These are phyloP conservation scores for Pelagophyceae sp. DNA, from an alignment of 352 stramenopile species.

Conservation along the genomic window DNA sequence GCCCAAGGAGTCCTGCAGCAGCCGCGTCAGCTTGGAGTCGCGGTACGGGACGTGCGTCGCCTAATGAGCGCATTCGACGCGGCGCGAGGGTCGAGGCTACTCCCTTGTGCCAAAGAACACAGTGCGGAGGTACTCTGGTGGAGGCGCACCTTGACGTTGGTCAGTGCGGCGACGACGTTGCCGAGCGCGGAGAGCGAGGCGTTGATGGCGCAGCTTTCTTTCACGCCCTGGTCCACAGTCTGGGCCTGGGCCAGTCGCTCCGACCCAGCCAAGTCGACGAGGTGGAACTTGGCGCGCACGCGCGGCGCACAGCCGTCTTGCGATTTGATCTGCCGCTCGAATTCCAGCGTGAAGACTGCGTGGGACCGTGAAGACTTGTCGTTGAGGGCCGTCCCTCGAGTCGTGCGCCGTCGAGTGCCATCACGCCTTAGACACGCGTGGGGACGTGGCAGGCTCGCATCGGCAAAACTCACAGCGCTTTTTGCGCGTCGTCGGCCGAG, in stretches of 20 bases:
- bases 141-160: too few relatives aligned
- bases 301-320: constrained; percentile 47
- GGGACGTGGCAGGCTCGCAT: too few relatives aligned
- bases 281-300: constrained; percentile 58
- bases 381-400: constrained; percentile 47
- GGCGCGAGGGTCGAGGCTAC: too few relatives aligned
- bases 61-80: too few relatives aligned
- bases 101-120: too few relatives aligned
- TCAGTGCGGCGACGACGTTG: constrained; percentile 62
- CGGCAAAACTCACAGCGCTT: too few relatives aligned
- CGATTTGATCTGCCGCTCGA: constrained; percentile 23
- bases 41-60: constrained; percentile 79
- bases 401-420: constrained; percentile 45
- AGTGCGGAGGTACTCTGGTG: too few relatives aligned
- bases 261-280: constrained; percentile 85
- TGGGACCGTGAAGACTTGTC: constrained; percentile 15
- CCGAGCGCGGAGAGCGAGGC: constrained; percentile 46
- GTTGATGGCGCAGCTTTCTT: constrained; percentile 90
- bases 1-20: constrained; percentile 70
- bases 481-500: constrained; percentile 41
- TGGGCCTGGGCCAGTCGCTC: constrained; percentile 82
- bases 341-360: constrained; percentile 27
- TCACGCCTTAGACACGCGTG: too few relatives aligned
- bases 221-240: constrained; percentile 66
- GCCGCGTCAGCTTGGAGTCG: constrained; percentile 77